A percentile compares a stretch with the other conserved stretches of the same genome.
These are phyloP conservation scores for Dissophora ornata DNA, from an alignment of 192 early-diverging fungal genomes.

Conservation along the genomic window DNA sequence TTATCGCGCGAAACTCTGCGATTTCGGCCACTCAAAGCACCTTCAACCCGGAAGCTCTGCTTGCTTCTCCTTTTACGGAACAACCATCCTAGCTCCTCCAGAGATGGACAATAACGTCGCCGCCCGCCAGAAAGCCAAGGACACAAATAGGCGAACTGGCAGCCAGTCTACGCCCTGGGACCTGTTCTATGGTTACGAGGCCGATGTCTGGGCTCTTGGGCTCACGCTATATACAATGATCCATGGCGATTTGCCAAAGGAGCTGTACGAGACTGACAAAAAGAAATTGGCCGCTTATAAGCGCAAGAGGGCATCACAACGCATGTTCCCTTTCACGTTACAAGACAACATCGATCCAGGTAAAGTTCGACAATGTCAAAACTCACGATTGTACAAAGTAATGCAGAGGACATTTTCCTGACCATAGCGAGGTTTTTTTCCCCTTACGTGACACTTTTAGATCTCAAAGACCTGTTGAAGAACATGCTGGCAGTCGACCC, in stretches of 20 bases:
- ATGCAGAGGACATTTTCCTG: no score
- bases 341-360: conserved; percentile 33
- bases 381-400: no score
- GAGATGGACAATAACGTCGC: conserved; percentile 39
- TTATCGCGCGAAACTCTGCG: conserved; percentile 31
- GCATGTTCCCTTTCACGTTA: conserved; percentile 36
- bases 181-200: conserved; percentile 33
- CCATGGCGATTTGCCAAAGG: conserved; percentile 38
- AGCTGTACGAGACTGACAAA: conserved; percentile 31
- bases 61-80: conserved; percentile 34
- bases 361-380: no score
- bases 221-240: conserved; percentile 40
- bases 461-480: conserved; percentile 37
- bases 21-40: conserved; percentile 43
- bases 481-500: conserved; percentile 47
- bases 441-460: conserved; percentile 6
- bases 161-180: conserved; percentile 27
- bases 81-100: conserved; percentile 27
- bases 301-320: conserved; percentile 22
- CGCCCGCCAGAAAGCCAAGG: conserved; percentile 16
- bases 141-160: neutral
- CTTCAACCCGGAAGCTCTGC: conserved; percentile 15
- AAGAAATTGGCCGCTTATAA: conserved; percentile 32
- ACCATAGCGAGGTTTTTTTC: neutral
- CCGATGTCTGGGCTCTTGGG: conserved; percentile 35